A percentile compares a stretch with the other conserved stretches of the same genome.
These are phyloP conservation scores for Echeveria elegans DNA, from an alignment of 164 flowering plant species.

Conservation along the genomic window DNA sequence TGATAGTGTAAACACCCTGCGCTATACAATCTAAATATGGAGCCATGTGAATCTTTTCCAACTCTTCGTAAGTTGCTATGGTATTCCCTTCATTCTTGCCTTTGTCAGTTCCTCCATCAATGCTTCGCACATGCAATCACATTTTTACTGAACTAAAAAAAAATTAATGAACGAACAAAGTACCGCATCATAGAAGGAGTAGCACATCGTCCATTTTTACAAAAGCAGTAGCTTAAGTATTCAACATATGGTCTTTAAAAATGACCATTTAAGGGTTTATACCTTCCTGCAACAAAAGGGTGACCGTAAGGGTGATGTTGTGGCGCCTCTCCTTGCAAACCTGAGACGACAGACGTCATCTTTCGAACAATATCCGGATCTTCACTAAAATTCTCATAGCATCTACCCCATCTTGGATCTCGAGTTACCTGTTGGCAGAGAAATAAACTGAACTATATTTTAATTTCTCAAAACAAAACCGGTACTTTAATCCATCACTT, in stretches of 20 bases:
- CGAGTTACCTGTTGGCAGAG: slow-evolving; percentile 34
- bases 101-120: slow-evolving; percentile 77
- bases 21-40: slow-evolving; percentile 75
- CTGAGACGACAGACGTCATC: slow-evolving; percentile 48
- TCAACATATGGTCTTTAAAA: neutral
- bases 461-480: neutral
- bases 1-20: slow-evolving; percentile 71
- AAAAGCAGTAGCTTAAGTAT: too few relatives aligned
- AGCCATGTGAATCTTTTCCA: slow-evolving; percentile 58
- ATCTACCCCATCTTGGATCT: slow-evolving; percentile 82
- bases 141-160: slow-evolving; percentile 32
- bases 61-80: slow-evolving; percentile 36
- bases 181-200: too few relatives aligned
- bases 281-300: slow-evolving; percentile 75
- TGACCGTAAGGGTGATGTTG: slow-evolving; percentile 50
- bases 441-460: neutral
- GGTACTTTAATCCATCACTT: neutral
- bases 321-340: slow-evolving; percentile 65
- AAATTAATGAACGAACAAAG: slow-evolving; percentile 6
- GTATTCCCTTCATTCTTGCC: slow-evolving; percentile 79
- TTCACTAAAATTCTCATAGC: slow-evolving; percentile 62
- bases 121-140: slow-evolving; percentile 69
- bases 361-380: slow-evolving; percentile 51
- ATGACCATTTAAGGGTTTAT: slow-evolving; percentile 8
- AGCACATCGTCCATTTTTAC: too few relatives aligned